Evolutionary conservation across 345 rosid species (phyloP).

Genomic region (Arabis hirsuta): DNA sequence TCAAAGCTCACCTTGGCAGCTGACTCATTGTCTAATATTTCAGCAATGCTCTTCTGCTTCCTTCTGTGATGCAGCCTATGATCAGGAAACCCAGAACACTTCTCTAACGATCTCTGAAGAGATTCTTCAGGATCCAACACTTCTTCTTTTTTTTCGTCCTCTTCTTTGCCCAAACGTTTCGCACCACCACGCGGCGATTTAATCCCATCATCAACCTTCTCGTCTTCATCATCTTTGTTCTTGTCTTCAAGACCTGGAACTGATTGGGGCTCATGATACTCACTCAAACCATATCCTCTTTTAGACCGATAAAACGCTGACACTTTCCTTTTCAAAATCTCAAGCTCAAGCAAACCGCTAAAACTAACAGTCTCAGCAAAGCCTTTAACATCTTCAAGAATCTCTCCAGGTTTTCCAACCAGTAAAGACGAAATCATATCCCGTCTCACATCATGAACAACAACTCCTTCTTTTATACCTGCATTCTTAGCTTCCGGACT

Average conservation of each 20-base stretch:
- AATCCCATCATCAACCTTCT: slow-evolving; percentile 9
- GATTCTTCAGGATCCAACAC: slow-evolving; percentile 43
- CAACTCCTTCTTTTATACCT: slow-evolving; percentile 74
- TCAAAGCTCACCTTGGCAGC: slow-evolving; percentile 42
- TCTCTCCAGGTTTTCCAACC: slow-evolving; percentile 52
- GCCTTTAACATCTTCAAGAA: slow-evolving; percentile 55
- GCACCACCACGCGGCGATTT: slow-evolving; percentile 13
- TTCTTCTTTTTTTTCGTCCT: slow-evolving; percentile 42
- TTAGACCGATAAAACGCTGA: slow-evolving; percentile 67
- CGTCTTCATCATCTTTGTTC: slow-evolving; percentile 41
- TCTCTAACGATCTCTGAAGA: slow-evolving; percentile 38
- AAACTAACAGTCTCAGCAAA: slow-evolving; percentile 49
- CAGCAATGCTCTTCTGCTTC: slow-evolving; percentile 91
- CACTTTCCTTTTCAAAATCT: slow-evolving; percentile 63
- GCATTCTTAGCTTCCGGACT: slow-evolving; percentile 56
- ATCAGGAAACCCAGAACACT: slow-evolving; percentile 48
- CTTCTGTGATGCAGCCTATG: slow-evolving; percentile 52
- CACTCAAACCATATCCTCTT: slow-evolving; percentile 54
- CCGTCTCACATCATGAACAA: slow-evolving; percentile 62
- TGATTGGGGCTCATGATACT: slow-evolving; percentile 54
- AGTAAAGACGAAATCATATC: slow-evolving; percentile 51
- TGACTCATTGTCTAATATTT: slow-evolving; percentile 56
- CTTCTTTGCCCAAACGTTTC: slow-evolving; percentile 34
- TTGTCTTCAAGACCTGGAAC: slow-evolving; percentile 78
- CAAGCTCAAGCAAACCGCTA: slow-evolving; percentile 52